Conservation (phyloP, 495 filamentous ascomycete genomes). For the Talaromyces adpressus region DNA sequence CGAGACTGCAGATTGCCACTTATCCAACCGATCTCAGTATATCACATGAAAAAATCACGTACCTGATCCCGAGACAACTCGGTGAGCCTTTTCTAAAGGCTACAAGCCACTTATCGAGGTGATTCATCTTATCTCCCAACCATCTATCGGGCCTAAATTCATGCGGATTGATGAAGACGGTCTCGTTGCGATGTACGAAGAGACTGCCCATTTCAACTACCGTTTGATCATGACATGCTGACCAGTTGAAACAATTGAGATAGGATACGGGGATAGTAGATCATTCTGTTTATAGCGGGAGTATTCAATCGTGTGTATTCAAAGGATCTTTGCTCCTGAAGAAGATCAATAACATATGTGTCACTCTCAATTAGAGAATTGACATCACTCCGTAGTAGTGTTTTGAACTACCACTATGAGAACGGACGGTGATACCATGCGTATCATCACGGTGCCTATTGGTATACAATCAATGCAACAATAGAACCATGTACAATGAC, state of each 20-base stretch:
- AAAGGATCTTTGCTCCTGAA: neutral
- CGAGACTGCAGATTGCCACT: slow-evolving; percentile 7
- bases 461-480: slow-evolving; percentile 5
- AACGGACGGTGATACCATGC: slow-evolving; percentile 31
- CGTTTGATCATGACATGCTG: neutral
- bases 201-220: slow-evolving; percentile 18
- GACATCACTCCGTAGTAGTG: slow-evolving; percentile 9
- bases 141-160: slow-evolving; percentile 40
- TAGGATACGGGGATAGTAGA: neutral
- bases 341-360: neutral
- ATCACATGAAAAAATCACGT: neutral
- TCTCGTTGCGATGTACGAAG: slow-evolving; percentile 31
- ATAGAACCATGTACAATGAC: neutral
- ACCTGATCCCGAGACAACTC: slow-evolving; percentile 18
- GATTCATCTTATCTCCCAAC: slow-evolving; percentile 17
- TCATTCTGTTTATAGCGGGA: neutral
- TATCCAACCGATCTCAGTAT: neutral
- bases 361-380: neutral
- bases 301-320: neutral
- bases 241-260: neutral
- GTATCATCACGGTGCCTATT: slow-evolving; percentile 22
- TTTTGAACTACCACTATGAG: slow-evolving; percentile 23
- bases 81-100: slow-evolving; percentile 18
- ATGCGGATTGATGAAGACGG: slow-evolving; percentile 29
- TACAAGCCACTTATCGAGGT: slow-evolving; percentile 16